Evolutionary conservation across 306 rosid species (phyloP).

Genomic region (Trifolium subterraneum): DNA sequence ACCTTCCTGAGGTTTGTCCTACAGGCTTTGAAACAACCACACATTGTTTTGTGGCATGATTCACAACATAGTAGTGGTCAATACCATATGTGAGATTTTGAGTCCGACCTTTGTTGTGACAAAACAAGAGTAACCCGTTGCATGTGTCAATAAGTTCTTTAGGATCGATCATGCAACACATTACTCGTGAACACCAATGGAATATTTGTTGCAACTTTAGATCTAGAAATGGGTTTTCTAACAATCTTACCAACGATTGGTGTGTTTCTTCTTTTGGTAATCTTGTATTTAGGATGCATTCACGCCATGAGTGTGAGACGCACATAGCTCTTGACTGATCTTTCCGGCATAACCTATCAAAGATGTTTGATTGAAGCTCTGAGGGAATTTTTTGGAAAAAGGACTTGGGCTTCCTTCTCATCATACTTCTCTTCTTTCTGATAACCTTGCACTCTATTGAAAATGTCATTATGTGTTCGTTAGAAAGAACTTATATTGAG

Average conservation of each 20-base stretch:
- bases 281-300: neutral
- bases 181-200: neutral
- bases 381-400: neutral
- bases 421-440: neutral
- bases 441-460: neutral
- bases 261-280: neutral
- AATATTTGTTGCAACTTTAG: neutral
- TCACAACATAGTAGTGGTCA: neutral
- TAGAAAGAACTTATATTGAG: too few species aligned
- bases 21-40: neutral
- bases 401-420: neutral
- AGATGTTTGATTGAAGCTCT: neutral
- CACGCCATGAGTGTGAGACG: neutral
- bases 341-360: neutral
- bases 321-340: neutral
- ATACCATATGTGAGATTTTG: neutral
- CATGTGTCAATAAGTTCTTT: neutral
- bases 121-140: slow-evolving; percentile 11
- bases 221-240: too few species aligned
- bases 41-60: slow-evolving; percentile 5
- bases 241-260: neutral
- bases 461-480: too few species aligned
- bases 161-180: neutral
- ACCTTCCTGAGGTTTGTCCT: neutral
- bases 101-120: neutral